These are phyloP conservation scores for Gynochthodes officinalis DNA, from an alignment of 257 asterid species.

Conservation along the genomic window DNA sequence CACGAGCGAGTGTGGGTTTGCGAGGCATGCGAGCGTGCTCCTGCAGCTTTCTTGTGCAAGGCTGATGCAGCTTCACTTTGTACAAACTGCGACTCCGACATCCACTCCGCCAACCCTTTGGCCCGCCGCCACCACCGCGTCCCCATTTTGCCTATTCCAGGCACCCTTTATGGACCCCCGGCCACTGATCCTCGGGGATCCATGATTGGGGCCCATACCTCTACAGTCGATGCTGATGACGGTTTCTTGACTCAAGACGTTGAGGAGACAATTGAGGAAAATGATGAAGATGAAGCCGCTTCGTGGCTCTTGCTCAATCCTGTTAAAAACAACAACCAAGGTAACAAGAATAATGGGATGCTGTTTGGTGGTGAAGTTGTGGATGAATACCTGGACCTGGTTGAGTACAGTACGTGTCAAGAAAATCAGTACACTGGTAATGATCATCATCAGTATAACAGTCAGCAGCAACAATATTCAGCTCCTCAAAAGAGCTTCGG, in stretches of 20 bases:
- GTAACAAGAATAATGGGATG: conserved; percentile 17
- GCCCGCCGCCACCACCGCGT: conserved; percentile 89
- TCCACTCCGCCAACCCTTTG: conserved; percentile 83
- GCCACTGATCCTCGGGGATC: conserved; percentile 15
- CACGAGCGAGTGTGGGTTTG: conserved; percentile 60
- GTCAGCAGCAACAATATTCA: conserved; percentile 31
- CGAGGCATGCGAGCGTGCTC: conserved; percentile 60
- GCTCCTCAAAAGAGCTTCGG: conserved; percentile 42
- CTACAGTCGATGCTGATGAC: conserved; percentile 21
- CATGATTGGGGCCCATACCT: conserved; percentile 9
- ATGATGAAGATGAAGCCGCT: conserved; percentile 65
- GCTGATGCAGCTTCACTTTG: conserved; percentile 85
- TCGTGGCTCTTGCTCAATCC: conserved; percentile 67
- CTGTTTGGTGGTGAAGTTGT: conserved; percentile 38
- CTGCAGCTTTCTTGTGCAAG: conserved; percentile 69
- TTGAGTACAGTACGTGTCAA: conserved; percentile 37
- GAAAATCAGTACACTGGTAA: conserved; percentile 25
- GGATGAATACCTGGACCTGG: conserved; percentile 63
- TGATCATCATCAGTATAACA: conserved; percentile 18
- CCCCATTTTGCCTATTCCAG: conserved; percentile 44
- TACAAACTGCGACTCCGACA: conserved; percentile 60
- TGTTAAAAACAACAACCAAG: conserved; percentile 28
- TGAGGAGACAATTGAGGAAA: conserved; percentile 31
- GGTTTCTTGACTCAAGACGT: conserved; percentile 35
- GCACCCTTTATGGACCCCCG: conserved; percentile 25